A percentile compares a stretch with the other conserved stretches of the same genome.
phyloP scores from a whole-genome alignment of 257 asterid species.

The Osmanthus fragrans region DNA sequence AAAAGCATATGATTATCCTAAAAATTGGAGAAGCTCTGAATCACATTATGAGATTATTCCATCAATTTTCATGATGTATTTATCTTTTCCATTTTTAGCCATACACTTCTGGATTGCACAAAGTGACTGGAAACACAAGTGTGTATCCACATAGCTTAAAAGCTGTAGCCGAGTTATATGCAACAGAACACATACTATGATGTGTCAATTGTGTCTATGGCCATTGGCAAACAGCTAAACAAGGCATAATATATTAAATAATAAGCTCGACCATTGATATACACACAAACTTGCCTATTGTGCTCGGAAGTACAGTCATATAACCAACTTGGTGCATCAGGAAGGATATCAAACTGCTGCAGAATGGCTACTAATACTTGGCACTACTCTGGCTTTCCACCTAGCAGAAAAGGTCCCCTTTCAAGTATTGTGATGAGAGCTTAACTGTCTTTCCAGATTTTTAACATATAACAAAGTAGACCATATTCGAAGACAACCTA shows the following conservation, averaged over 20 bases:
- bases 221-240: not conserved
- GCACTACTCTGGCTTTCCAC: conserved; percentile 10
- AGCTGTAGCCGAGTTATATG: not conserved
- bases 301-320: conserved; percentile 45
- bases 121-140: not conserved
- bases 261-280: not conserved
- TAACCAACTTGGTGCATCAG: conserved; percentile 55
- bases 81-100: not conserved
- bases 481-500: not conserved
- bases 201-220: not conserved
- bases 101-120: not conserved
- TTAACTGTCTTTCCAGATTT: not conserved
- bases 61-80: not conserved
- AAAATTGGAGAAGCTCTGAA: not conserved
- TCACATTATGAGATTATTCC: not conserved
- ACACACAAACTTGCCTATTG: conserved; percentile 40
- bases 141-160: not conserved
- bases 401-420: conserved; percentile 10
- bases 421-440: not conserved
- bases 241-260: not conserved
- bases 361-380: conserved; percentile 49
- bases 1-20: not conserved
- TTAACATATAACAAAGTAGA: conserved; percentile 3
- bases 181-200: not conserved
- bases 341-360: conserved; percentile 42